Evolutionary conservation across 2,329 filamentous ascomycete genomes (phyloP).

Genomic region (Elsinoe batatas): DNA sequence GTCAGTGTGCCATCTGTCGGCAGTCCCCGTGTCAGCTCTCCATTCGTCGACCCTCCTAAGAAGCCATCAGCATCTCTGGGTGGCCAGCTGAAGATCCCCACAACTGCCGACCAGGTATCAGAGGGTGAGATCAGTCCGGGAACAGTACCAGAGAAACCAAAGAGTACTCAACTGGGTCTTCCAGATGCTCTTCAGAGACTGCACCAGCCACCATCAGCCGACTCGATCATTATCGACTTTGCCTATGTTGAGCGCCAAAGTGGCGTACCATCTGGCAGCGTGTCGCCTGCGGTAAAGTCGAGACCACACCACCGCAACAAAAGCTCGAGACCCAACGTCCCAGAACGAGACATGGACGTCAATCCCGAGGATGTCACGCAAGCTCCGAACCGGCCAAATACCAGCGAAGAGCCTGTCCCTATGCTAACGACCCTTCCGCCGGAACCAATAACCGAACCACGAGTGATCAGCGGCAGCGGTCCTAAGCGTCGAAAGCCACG

Average conservation of each 20-base stretch:
- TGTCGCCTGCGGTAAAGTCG: no score
- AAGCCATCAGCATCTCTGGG: background rate
- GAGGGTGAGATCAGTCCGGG: conserved; percentile 10
- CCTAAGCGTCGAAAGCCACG: conserved; percentile 10
- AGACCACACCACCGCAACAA: background rate
- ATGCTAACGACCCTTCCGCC: background rate
- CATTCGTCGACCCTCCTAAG: background rate
- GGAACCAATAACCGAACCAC: conserved; percentile 5
- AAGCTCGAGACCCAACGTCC: background rate
- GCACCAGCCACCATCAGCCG: conserved; percentile 22
- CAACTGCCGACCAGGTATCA: background rate
- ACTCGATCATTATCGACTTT: conserved; percentile 26
- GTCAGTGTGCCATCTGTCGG: conserved; percentile 11
- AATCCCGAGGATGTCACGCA: conserved; percentile 7
- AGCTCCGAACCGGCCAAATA: background rate
- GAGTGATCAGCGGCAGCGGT: background rate
- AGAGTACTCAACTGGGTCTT: conserved; percentile 11
- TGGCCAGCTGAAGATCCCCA: background rate
- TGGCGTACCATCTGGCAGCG: background rate
- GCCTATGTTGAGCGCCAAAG: conserved; percentile 18
- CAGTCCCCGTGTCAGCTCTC: background rate
- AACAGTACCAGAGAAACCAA: background rate
- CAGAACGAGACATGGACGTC: conserved; percentile 7
- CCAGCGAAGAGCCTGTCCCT: background rate
- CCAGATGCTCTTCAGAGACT: conserved; percentile 16